Base-by-base conservation (phyloP, 768 basidiomycete species). In the Kwoniella dendrophila region DNA sequence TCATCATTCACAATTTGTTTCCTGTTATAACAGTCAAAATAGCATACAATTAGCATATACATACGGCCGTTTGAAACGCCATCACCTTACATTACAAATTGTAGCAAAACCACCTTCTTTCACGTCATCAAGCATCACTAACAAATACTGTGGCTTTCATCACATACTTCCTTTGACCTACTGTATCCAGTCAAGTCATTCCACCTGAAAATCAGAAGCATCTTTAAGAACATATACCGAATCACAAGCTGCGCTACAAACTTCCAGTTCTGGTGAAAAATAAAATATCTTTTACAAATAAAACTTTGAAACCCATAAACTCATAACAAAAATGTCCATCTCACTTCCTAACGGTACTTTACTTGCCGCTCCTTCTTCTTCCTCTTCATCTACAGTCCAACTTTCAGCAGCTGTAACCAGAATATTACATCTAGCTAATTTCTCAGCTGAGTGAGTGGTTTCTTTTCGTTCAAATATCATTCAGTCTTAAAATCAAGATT, bases 351-450 rank as follows among this genome's bases (percentile, higher is more conserved):
- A 76, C 65, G 74, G 74, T 24, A 73, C 74, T 2, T 32, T 76
- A 1, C 67, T 76, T 48, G 63, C 72, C 24, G 70, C 72, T 20
- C 74, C 74, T 43, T 69, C 74, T 0, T 61, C 59, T 5, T 66
- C 64, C n/a, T 54, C 59, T 10, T 53, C 58, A n/a, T n/a, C n/a
- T 6, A 63, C 63, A 22, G 59, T 66, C 20, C 68, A 66, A 30
- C 85, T 94, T 69, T 93, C 94, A 63, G 94, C 94, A 59, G 92
- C 91, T 45, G 92, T 96, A 71, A 99, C 96, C 51, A 89, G 94
- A 67, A 95, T 99, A 76, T 87, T 99, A 72, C 88, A 84, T 73
- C 82, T 99, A 60, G 86, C 87, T n/a, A 90, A 92, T 70, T 99
- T 99, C 77, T 85, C 90, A 10, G 89, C 93, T 77, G 89, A 93